Base-by-base conservation (phyloP, 306 rosid species). In the Pyrus pyrifolia region DNA sequence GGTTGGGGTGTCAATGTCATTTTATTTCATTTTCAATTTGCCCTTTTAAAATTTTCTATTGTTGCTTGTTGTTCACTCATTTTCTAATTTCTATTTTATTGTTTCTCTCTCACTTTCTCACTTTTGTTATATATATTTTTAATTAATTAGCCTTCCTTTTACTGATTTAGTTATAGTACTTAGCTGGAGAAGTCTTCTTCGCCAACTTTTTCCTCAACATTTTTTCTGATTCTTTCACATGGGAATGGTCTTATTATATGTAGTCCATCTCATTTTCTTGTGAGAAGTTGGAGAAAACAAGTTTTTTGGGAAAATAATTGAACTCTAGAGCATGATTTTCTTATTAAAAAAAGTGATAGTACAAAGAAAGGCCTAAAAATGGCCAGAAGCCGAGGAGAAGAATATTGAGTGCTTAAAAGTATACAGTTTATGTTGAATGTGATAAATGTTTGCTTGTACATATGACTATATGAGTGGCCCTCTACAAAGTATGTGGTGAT, bases 1-100 rank as follows among this genome's bases (percentile, higher is more conserved):
- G 67, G 82, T 35, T 76, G 30, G 44, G 51, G 65, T 74, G 87
- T 80, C 83, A 14, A 53, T 71, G 86, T 80, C 80, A 18, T 81
- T 84, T 82, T 82, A 87, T 79, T 76, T 71, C 68, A 4, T 66
- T 72, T 62, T 71, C 71, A 70, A 38, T 35, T 35, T 61, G 14
- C 22, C 23, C 63, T 44, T 27, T 59, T 44, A 25, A 60, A 52
- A 22, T 22, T 55, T 13, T 22, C 3, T 17, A 57, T 18, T 30
- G 6, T 33, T 53, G 4, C 63, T 33, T 63, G 33, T 25, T 27
- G 64, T 71, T 83, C 79, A 76, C 40, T 67, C 71, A 8, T 33
- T 25, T 59, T 67, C 4, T 8, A 2, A 40, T 27, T 46, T 14
- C 4, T 8, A 2, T 53, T 27, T 14, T 14, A 17, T 49, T 17